Percentiles rank a stretch among this genome's conserved stretches.
These are phyloP conservation scores for Fraxinus floribunda DNA, from an alignment of 305 asterid species.

Conservation along the genomic window DNA sequence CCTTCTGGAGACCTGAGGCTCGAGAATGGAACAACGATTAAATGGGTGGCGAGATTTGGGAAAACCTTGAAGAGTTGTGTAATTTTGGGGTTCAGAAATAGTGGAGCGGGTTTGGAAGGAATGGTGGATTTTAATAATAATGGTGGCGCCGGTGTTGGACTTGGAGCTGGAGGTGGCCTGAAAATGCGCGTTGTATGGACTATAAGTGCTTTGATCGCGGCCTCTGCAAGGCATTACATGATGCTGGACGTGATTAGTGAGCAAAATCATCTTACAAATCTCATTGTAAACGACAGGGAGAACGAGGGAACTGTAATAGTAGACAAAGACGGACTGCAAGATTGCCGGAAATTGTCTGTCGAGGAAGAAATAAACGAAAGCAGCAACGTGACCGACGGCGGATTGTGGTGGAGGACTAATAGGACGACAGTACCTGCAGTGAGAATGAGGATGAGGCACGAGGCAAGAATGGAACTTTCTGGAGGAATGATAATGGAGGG, in stretches of 20 bases:
- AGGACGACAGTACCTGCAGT: constrained; percentile 68
- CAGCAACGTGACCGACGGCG: constrained; percentile 1
- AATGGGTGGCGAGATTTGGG: constrained; percentile 61
- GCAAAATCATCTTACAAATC: constrained; percentile 40
- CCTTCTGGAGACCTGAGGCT: constrained; percentile 55
- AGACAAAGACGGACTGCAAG: constrained; percentile 51
- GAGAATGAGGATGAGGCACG: constrained; percentile 62
- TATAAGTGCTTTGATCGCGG: constrained; percentile 58
- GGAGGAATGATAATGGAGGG: constrained; percentile 51
- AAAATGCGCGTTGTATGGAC: constrained; percentile 74
- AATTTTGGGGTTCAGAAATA: constrained; percentile 38
- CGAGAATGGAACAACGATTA: constrained; percentile 48
- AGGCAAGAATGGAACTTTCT: constrained; percentile 44
- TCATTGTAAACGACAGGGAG: constrained; percentile 48
- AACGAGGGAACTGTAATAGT: constrained; percentile 48
- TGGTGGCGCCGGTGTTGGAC: constrained; percentile 18
- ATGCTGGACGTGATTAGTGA: constrained; percentile 47
- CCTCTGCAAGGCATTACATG: constrained; percentile 62
- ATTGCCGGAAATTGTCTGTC: constrained; percentile 15
- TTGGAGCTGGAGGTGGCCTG: constrained; percentile 33
- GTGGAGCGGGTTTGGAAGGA: background rate
- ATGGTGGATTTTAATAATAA: background rate
- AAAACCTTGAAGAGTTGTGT: constrained; percentile 51
- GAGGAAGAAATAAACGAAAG: constrained; percentile 24
- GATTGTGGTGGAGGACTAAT: constrained; percentile 57